Evolutionary conservation across 2,329 filamentous ascomycete species (phyloP).

Genomic region (Diplodia mutila): DNA sequence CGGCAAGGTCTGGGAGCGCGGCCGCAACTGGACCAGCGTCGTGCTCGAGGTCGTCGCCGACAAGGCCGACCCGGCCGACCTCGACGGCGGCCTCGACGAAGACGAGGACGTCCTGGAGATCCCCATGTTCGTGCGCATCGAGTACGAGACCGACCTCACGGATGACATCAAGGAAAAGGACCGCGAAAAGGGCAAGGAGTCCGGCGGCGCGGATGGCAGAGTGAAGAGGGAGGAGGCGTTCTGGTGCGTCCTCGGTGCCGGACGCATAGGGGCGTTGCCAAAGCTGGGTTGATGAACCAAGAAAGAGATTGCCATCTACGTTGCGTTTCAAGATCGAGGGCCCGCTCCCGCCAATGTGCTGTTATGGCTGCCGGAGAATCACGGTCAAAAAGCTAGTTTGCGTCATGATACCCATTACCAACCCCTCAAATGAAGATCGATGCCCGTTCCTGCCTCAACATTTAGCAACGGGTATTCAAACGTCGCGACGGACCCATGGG

Average conservation of each 20-base stretch:
- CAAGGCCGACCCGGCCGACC: slow-evolving; percentile 35
- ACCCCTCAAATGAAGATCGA: slow-evolving; percentile 4
- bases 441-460: not conserved
- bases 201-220: slow-evolving; percentile 52
- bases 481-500: not conserved
- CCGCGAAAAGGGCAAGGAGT: slow-evolving; percentile 22
- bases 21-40: slow-evolving; percentile 92
- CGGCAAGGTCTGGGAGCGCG: slow-evolving; percentile 94
- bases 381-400: not conserved
- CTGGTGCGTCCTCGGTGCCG: slow-evolving; percentile 91
- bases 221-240: slow-evolving; percentile 84
- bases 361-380: no score
- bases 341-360: not conserved
- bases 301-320: not conserved
- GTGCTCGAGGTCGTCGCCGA: slow-evolving; percentile 83
- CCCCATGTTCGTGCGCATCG: slow-evolving; percentile 87
- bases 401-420: slow-evolving; percentile 4
- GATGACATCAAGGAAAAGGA: slow-evolving; percentile 50
- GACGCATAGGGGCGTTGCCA: slow-evolving; percentile 63
- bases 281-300: slow-evolving; percentile 14
- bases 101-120: slow-evolving; percentile 79
- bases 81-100: slow-evolving; percentile 49
- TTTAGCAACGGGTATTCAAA: not conserved
- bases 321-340: not conserved
- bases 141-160: slow-evolving; percentile 77